A percentile compares a stretch with the other conserved stretches of the same genome.
phyloP scores from a whole-genome alignment of 805 yeast species.

The Yamadazyma ubonensis region DNA sequence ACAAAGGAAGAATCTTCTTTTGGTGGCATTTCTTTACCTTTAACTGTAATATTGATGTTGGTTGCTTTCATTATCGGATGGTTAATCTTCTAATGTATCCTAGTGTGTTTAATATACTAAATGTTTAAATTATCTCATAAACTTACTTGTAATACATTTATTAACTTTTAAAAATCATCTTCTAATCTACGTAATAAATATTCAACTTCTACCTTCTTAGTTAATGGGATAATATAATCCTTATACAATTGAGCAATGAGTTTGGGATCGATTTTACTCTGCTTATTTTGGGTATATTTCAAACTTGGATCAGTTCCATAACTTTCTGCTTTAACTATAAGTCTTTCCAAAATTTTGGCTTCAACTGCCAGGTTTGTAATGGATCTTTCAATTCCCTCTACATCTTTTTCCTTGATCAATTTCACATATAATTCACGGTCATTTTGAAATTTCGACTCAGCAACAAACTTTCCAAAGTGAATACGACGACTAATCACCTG shows the following conservation, averaged over 20 bases:
- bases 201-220: constrained; percentile 93
- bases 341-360: constrained; percentile 72
- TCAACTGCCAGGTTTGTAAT: constrained; percentile 91
- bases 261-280: constrained; percentile 78
- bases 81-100: constrained; percentile 53
- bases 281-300: constrained; percentile 62
- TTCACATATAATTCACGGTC: constrained; percentile 63
- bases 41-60: constrained; percentile 48
- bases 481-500: constrained; percentile 89
- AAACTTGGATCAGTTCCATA: constrained; percentile 89
- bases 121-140: too few species aligned
- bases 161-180: too few species aligned
- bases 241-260: constrained; percentile 79
- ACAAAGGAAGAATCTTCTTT: constrained; percentile 29
- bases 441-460: constrained; percentile 83
- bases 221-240: constrained; percentile 87
- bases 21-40: constrained; percentile 53
- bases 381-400: constrained; percentile 68
- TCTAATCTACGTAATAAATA: constrained; percentile 82
- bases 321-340: constrained; percentile 75
- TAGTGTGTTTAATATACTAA: constrained; percentile 1
- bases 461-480: constrained; percentile 97
- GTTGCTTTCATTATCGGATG: constrained; percentile 66
- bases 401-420: constrained; percentile 65
- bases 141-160: too few species aligned